A percentile compares a stretch with the other conserved stretches of the same genome.
phyloP scores from a whole-genome alignment of 139 green algal species.

The Klebsormidium nitens region DNA sequence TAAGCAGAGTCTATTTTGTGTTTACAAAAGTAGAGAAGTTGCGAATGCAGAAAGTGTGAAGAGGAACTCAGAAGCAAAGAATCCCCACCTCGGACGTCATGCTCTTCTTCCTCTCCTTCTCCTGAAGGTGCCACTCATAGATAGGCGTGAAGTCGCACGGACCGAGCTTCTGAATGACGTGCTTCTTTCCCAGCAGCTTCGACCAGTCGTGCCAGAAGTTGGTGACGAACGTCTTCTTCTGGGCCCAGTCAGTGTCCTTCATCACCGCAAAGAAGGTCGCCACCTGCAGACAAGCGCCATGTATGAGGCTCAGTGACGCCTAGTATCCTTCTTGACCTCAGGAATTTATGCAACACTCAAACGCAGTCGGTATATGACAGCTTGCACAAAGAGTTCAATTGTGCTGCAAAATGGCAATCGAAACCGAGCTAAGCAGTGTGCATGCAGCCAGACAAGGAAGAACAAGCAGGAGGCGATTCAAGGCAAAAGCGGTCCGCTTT shows the following conservation, averaged over 20 bases:
- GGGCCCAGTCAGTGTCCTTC: slow-evolving; percentile 94
- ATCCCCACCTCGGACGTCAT: slow-evolving; percentile 82
- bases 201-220: slow-evolving; percentile 98
- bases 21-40: neutral
- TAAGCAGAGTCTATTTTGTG: no score
- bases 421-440: no score
- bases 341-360: no score
- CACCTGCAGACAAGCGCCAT: slow-evolving; percentile 86
- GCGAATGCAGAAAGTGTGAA: neutral
- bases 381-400: no score
- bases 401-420: no score
- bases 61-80: slow-evolving; percentile 3
- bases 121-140: slow-evolving; percentile 73
- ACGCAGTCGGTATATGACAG: no score
- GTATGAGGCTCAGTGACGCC: no score
- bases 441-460: no score
- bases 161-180: slow-evolving; percentile 78
- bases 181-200: slow-evolving; percentile 74
- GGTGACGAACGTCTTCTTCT: slow-evolving; percentile 77
- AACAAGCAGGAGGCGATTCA: no score
- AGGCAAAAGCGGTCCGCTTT: no score
- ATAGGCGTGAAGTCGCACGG: slow-evolving; percentile 97
- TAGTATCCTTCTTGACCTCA: no score
- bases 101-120: slow-evolving; percentile 87
- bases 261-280: slow-evolving; percentile 95